These are phyloP conservation scores for Diaporthe sp. DNA, from an alignment of 2,329 filamentous ascomycete genomes.

Conservation along the genomic window DNA sequence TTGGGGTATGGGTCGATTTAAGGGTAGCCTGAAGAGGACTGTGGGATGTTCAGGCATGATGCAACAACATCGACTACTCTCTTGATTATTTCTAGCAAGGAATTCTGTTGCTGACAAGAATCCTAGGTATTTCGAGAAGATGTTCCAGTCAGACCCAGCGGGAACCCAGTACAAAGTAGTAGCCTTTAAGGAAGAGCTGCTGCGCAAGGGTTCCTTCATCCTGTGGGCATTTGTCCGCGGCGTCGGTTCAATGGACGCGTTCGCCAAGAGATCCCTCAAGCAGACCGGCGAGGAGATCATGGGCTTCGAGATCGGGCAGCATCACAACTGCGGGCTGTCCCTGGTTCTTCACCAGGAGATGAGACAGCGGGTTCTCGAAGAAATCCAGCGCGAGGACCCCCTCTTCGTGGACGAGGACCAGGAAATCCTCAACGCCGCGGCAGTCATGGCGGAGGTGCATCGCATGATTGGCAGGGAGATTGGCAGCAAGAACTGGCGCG, in stretches of 20 bases:
- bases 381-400: neutral
- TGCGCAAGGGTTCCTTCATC: constrained; percentile 33
- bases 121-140: constrained; percentile 8
- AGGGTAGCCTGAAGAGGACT: neutral
- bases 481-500: constrained; percentile 31
- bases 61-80: neutral
- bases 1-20: neutral
- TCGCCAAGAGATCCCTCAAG: neutral
- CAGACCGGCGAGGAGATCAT: constrained; percentile 23
- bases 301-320: constrained; percentile 16
- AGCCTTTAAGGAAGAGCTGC: constrained; percentile 36
- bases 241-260: constrained; percentile 3
- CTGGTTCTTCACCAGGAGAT: constrained; percentile 33
- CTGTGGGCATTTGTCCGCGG: constrained; percentile 37
- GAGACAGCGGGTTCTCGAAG: constrained; percentile 14
- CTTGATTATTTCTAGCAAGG: neutral
- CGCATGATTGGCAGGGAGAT: constrained; percentile 28
- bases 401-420: neutral
- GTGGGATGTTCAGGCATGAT: neutral
- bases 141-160: constrained; percentile 27
- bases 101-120: neutral
- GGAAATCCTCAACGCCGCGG: neutral
- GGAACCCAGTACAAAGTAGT: constrained; percentile 27
- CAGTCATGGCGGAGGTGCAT: constrained; percentile 26
- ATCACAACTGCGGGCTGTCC: constrained; percentile 13